Evolutionary conservation across 2,329 filamentous ascomycete genomes (phyloP).

Genomic region (Epichloe scottii): DNA sequence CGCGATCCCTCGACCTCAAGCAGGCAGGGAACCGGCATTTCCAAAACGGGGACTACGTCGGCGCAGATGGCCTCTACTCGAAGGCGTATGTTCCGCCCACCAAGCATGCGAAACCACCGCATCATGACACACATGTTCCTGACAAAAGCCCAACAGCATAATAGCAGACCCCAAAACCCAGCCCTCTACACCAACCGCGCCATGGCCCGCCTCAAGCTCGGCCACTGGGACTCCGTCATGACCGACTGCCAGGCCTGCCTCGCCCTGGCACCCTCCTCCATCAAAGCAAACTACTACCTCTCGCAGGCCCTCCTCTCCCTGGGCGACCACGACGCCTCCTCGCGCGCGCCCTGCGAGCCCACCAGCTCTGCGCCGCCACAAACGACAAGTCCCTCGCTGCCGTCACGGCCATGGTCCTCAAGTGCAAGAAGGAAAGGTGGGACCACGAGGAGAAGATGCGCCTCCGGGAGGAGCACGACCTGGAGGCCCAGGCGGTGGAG

Average conservation of each 20-base stretch:
- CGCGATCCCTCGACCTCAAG: conserved; percentile 32
- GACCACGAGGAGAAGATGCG: conserved; percentile 56
- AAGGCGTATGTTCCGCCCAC: conserved; percentile 42
- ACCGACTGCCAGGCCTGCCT: conserved; percentile 68
- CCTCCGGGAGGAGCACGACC: conserved; percentile 37
- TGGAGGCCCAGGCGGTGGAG: conserved; percentile 48
- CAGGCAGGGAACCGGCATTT: conserved; percentile 54
- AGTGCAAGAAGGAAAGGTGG: conserved; percentile 80
- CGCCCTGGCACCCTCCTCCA: conserved; percentile 46
- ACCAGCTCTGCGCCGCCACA: conserved; percentile 50
- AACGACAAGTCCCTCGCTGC: conserved; percentile 56
- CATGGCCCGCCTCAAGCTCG: conserved; percentile 65
- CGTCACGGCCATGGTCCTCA: conserved; percentile 61
- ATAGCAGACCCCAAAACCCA: conserved; percentile 66
- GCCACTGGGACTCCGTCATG: conserved; percentile 61
- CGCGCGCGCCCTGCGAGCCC: conserved; percentile 56
- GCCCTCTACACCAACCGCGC: conserved; percentile 83
- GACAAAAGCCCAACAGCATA: conserved; percentile 38
- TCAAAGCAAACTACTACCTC: conserved; percentile 78
- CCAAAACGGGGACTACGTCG: conserved; percentile 48
- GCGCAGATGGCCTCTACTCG: conserved; percentile 58
- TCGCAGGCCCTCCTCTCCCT: conserved; percentile 73
- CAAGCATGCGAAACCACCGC: no score
- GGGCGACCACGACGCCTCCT: conserved; percentile 56
- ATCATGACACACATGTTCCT: background rate